Base-by-base conservation (phyloP, 768 basidiomycete species). In the Collybiopsis luxurians region DNA sequence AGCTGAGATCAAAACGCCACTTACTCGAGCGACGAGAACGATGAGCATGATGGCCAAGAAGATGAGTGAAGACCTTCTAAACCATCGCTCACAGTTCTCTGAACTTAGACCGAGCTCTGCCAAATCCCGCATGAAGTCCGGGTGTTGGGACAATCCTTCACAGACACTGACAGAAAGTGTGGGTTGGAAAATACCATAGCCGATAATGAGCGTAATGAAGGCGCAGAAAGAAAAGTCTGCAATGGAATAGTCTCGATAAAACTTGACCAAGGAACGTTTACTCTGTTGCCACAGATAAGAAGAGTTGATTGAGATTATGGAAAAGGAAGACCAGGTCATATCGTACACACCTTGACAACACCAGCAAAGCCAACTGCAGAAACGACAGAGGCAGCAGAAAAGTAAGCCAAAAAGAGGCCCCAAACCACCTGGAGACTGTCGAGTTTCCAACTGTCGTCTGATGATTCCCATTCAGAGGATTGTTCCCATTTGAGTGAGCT, bases 71-170 rank as follows among this genome's bases (percentile, higher is more conserved):
- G 81, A 86, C 39, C 83, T 78, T 66, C 87, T 88, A 46, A 90
- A 78, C 86, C 87, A 90, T 56, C 80, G 78, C 65, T 92, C 90
- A 66, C 91, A 92, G 61, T 90, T 90, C 70, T 92, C 90, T 42
- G 89, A 70, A 63, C 79, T 88, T 63, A 92, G 75, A 0, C 89
- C 90, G 64, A 87, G 79, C 65, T 89, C 86, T 49, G 80, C 76
- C 71, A 90, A 70, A 61, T 83, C 83, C 9, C 83, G 82, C 71
- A 91, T 79, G 40, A 92, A 73, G 66, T 91, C 89, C 17, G 89
- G 86, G 54, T 90, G 86, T 48, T 84, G 78, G 3, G 87, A 86
- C 26, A 91, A 73, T 63, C 88, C 85, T 62, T 91, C 89, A 72
- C 90, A 92, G 2, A 89, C 70, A 17, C 76, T 77, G 1, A 85